A percentile compares a stretch with the other conserved stretches of the same genome.
phyloP scores from a whole-genome alignment of 495 filamentous ascomycete genomes.

The Xylaria sp. region DNA sequence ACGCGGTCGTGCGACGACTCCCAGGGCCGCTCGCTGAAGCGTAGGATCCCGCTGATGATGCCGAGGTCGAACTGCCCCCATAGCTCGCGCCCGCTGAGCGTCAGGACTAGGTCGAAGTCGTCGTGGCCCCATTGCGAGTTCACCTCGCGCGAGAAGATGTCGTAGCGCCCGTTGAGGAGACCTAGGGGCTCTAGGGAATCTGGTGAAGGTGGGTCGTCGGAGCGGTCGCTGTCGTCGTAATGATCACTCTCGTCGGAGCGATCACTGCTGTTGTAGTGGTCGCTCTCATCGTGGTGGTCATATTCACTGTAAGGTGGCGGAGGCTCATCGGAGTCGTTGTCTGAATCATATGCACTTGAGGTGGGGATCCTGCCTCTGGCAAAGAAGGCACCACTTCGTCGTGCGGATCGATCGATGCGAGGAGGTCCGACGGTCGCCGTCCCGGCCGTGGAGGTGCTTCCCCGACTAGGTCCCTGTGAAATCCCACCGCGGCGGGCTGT shows the following conservation, averaged over 20 bases:
- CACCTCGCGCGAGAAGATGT: slow-evolving; percentile 36
- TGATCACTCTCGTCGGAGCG: too few species aligned
- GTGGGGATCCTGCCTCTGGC: not conserved
- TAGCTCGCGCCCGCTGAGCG: slow-evolving; percentile 42
- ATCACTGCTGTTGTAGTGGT: slow-evolving; percentile 1
- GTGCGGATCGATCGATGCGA: not conserved
- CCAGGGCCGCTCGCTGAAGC: slow-evolving; percentile 39
- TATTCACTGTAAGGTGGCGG: slow-evolving; percentile 36
- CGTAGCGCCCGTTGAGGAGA: slow-evolving; percentile 57
- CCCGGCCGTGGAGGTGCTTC: not conserved
- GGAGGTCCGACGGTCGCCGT: not conserved
- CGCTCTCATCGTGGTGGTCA: slow-evolving; percentile 14
- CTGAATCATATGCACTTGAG: not conserved
- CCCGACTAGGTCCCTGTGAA: slow-evolving; percentile 29
- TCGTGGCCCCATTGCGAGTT: slow-evolving; percentile 25
- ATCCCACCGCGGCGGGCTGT: slow-evolving; percentile 33
- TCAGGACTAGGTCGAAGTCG: slow-evolving; percentile 37
- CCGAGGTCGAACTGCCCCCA: slow-evolving; percentile 46
- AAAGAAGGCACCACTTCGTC: slow-evolving; percentile 13
- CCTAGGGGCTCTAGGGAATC: slow-evolving; percentile 37
- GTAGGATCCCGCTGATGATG: slow-evolving; percentile 39
- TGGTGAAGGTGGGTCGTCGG: not conserved
- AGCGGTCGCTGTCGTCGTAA: not conserved
- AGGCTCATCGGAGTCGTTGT: slow-evolving; percentile 31
- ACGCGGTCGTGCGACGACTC: slow-evolving; percentile 32